Conservation (phyloP, 768 basidiomycete species). For the Xanthoconium stramineum region DNA sequence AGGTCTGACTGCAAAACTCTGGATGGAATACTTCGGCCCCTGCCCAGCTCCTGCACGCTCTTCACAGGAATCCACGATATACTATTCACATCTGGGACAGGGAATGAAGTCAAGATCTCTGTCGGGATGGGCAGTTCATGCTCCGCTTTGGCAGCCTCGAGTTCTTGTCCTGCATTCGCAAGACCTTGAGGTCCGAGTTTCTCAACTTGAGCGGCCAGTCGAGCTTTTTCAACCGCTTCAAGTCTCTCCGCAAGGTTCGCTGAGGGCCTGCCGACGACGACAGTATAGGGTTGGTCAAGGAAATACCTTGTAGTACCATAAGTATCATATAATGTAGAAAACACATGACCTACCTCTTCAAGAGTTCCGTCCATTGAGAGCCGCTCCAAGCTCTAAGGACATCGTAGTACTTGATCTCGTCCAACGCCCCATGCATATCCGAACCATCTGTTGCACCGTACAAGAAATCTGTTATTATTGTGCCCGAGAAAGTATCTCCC, state of each 20-base stretch:
- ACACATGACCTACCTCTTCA: constrained; percentile 59
- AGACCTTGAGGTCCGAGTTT: constrained; percentile 80
- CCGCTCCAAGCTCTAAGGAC: constrained; percentile 68
- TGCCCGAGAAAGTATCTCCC: constrained; percentile 73
- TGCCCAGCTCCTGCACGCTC: constrained; percentile 60
- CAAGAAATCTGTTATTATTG: constrained; percentile 78
- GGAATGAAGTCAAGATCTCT: constrained; percentile 79
- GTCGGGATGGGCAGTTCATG: constrained; percentile 81
- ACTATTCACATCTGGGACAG: constrained; percentile 85
- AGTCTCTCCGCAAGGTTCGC: constrained; percentile 76
- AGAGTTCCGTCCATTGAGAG: constrained; percentile 71
- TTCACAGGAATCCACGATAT: constrained; percentile 90
- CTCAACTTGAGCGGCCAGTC: constrained; percentile 66
- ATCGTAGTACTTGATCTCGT: constrained; percentile 74
- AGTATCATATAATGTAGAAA: constrained; percentile 7
- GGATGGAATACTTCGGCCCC: constrained; percentile 37
- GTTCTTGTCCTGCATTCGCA: constrained; percentile 56
- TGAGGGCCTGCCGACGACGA: constrained; percentile 88
- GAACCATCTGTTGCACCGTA: constrained; percentile 84
- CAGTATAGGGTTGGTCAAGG: constrained; percentile 64
- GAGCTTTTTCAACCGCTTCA: constrained; percentile 75
- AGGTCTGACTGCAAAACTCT: constrained; percentile 41
- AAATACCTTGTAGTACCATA: constrained; percentile 58
- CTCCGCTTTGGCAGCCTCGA: constrained; percentile 83
- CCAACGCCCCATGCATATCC: constrained; percentile 66